Conservation (phyloP, 2,329 filamentous ascomycete genomes). For the Lasiodiplodia gonubiensis region DNA sequence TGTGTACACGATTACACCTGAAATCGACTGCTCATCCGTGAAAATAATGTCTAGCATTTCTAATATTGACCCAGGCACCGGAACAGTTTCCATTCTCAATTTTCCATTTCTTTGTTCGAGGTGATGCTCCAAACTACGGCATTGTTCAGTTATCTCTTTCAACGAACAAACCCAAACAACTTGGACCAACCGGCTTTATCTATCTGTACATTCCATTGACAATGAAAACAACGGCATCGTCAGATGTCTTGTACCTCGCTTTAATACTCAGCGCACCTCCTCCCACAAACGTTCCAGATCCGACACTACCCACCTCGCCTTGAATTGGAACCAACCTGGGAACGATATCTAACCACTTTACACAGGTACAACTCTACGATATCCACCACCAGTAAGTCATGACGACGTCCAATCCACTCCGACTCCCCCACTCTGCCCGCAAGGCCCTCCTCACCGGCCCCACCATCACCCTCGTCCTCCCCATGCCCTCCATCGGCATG, state of each 20-base stretch:
- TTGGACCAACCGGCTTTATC: not conserved
- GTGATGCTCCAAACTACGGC: not conserved
- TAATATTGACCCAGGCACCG: too few relatives aligned
- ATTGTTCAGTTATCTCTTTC: not conserved
- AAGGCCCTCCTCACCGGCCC: constrained; percentile 9
- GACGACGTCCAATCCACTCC: constrained; percentile 1
- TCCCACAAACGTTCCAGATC: not conserved
- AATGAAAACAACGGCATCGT: not conserved
- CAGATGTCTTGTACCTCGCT: not conserved
- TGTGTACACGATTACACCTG: too few relatives aligned
- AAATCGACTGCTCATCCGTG: too few relatives aligned
- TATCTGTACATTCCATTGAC: not conserved
- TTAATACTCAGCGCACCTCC: not conserved
- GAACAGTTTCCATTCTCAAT: not conserved
- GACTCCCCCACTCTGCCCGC: not conserved
- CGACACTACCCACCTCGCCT: not conserved
- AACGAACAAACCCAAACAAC: not conserved
- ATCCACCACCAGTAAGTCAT: not conserved
- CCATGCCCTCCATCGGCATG: not conserved
- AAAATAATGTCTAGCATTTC: too few relatives aligned
- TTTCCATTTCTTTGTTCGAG: not conserved
- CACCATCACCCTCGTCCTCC: constrained; percentile 13
- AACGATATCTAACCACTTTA: not conserved
- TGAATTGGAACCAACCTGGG: too few relatives aligned
- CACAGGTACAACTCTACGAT: not conserved